Conservation (phyloP, 2,329 filamentous ascomycete genomes). For the Thielaviopsis populi region DNA sequence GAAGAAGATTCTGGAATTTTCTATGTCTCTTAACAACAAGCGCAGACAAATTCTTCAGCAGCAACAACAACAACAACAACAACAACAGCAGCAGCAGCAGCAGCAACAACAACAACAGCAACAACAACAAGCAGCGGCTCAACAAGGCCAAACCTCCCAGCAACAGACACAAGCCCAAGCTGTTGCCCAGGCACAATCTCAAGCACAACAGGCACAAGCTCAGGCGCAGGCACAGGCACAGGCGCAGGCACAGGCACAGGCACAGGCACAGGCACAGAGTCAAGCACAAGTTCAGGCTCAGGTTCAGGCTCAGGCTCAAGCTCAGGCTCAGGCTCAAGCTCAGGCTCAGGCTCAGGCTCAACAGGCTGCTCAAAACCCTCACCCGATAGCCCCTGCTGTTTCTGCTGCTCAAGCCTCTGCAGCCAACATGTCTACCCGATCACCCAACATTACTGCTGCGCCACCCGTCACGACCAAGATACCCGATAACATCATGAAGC, state of each 20-base stretch:
- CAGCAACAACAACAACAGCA: slow-evolving; percentile 19
- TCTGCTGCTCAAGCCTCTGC: slow-evolving; percentile 17
- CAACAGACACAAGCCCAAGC: slow-evolving; percentile 20
- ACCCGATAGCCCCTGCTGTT: slow-evolving; percentile 15
- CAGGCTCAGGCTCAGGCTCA: slow-evolving; percentile 12
- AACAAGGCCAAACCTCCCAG: slow-evolving; percentile 19
- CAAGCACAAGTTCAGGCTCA: slow-evolving; percentile 20
- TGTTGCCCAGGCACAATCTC: slow-evolving; percentile 20
- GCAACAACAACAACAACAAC: slow-evolving; percentile 25
- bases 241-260: slow-evolving; percentile 18
- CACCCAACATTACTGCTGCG: slow-evolving; percentile 18
- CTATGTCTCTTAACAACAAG: slow-evolving; percentile 40
- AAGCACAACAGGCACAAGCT: slow-evolving; percentile 18
- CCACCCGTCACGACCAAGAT: slow-evolving; percentile 24
- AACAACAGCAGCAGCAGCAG: slow-evolving; percentile 24
- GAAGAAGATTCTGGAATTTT: slow-evolving; percentile 46
- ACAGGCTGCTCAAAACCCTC: slow-evolving; percentile 4
- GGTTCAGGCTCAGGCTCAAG: slow-evolving; percentile 18
- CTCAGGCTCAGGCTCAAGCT: slow-evolving; percentile 18
- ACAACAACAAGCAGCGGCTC: slow-evolving; percentile 21
- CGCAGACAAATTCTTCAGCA: slow-evolving; percentile 21
- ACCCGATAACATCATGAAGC: slow-evolving; percentile 31
- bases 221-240: slow-evolving; percentile 17
- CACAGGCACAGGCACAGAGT: slow-evolving; percentile 18
- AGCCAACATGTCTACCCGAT: slow-evolving; percentile 18